Base-by-base conservation (phyloP, 768 basidiomycete genomes). In the Termitomyces sp. region DNA sequence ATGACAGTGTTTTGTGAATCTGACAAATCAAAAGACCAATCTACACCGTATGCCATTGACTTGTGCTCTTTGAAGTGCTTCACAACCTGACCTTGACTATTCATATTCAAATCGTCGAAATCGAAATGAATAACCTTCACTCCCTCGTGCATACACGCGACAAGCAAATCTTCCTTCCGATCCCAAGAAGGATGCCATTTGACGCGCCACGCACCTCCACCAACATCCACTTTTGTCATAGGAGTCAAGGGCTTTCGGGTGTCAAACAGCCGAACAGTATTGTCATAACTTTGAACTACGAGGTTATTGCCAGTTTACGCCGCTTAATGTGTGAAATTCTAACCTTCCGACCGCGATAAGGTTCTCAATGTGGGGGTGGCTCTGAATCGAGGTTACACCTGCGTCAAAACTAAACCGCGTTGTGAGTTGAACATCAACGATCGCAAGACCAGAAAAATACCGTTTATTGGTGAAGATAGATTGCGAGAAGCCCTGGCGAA, bases 61-160 rank as follows among this genome's bases (percentile, higher is more conserved):
- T 79, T 69, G 63, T 98, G 96, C 53, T 74, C 77, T 58, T 92
- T 86, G 62, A 91, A 91, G 17, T 83, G 79, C 58, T 74, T 79
- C 9, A 79, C 71, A 46, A 61, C 21, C 5, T 57, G 44, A 23
- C 54, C 68, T 32, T 37, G 63, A 19, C 59, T 60, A 23, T 52
- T 44, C 12, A 5, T 60, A 23, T 52, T 44, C 12, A 5, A 61
- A 27, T 55, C 53, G 41, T 67, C 70, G 56, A 91, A 81, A 5
- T 66, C 68, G 61, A 91, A 83, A 2, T 70, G 75, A 45, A 94
- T 68, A 6, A 96, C 77, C 67, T 97, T 97, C 79, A 93, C 95
- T 10, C 96, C 95, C 60, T 94, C 94, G 66, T 96, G 95, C 97
- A 98, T 99, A 66, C 91, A 94, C 0, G 95, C 97, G n/a, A 94